Conservation (phyloP, 768 basidiomycete species). For the Leccinum boreale region DNA sequence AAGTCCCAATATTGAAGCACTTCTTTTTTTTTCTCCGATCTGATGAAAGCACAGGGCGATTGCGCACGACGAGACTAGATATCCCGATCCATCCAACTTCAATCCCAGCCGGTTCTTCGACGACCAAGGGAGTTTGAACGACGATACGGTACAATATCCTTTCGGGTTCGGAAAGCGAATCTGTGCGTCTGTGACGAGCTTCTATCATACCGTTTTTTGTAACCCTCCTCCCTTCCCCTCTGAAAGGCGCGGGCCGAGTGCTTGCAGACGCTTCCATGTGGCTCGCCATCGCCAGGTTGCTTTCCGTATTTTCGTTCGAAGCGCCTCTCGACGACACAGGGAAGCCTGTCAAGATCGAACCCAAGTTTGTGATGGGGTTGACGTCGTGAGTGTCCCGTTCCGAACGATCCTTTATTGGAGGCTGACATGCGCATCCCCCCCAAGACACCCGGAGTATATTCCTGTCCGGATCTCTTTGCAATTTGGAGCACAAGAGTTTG, state of each 20-base stretch:
- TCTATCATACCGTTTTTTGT: too few relatives aligned
- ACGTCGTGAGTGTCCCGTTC: conserved; percentile 1
- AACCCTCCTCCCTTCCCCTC: background rate
- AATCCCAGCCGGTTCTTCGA: conserved; percentile 9
- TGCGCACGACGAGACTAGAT: conserved; percentile 5
- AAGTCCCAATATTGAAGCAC: background rate
- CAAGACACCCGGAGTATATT: background rate
- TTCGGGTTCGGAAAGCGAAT: conserved; percentile 1
- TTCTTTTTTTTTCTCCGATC: background rate
- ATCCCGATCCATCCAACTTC: background rate
- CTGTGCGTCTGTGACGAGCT: conserved; percentile 5
- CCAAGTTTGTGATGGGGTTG: conserved; percentile 1
- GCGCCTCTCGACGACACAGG: conserved; percentile 4
- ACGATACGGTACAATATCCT: conserved; percentile 4
- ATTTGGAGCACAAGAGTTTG: background rate
- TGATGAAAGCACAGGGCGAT: conserved; percentile 3
- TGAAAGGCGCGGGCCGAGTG: conserved; percentile 3
- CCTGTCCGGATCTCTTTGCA: background rate
- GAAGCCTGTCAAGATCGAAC: background rate
- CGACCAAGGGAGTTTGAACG: conserved; percentile 5
- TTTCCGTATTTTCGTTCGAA: conserved; percentile 5
- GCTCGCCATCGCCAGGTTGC: conserved; percentile 1
- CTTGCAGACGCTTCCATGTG: conserved; percentile 3
- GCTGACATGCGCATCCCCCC: background rate
- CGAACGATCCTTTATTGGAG: too few relatives aligned